phyloP scores from a whole-genome alignment of 1,284 basidiomycete species.

The Mycosarcoma maydis region DNA sequence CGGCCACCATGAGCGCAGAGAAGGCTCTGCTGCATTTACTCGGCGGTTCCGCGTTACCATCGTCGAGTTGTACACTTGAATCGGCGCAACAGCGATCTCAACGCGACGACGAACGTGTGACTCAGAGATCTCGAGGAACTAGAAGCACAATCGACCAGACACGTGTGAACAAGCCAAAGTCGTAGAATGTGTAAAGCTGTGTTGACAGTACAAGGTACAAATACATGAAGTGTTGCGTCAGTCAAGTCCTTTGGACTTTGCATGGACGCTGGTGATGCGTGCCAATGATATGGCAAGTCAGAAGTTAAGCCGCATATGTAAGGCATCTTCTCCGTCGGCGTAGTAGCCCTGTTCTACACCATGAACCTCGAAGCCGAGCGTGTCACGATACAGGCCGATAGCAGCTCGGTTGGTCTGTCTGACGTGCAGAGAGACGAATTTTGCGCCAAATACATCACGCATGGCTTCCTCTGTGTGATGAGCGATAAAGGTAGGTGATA shows the following conservation, averaged over 20 bases:
- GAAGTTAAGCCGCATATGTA: slow-evolving; percentile 62
- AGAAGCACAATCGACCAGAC: too few relatives aligned
- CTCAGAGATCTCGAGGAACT: too few relatives aligned
- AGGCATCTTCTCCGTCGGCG: slow-evolving; percentile 65
- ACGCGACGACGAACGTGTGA: too few relatives aligned
- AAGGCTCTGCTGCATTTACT: too few relatives aligned
- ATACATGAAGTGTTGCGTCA: slow-evolving; percentile 6
- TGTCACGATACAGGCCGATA: slow-evolving; percentile 63
- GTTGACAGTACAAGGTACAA: slow-evolving; percentile 10
- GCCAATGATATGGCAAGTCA: too few relatives aligned
- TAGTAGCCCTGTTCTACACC: slow-evolving; percentile 65
- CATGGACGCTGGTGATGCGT: too few relatives aligned
- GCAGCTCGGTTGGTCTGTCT: slow-evolving; percentile 65
- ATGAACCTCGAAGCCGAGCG: slow-evolving; percentile 64
- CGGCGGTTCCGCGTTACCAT: too few relatives aligned
- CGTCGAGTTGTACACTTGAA: too few relatives aligned
- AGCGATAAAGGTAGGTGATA: too few relatives aligned
- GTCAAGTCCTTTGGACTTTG: not conserved
- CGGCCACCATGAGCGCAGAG: too few relatives aligned
- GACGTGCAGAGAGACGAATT: slow-evolving; percentile 65
- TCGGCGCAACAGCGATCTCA: too few relatives aligned
- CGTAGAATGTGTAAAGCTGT: not conserved
- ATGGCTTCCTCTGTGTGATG: slow-evolving; percentile 58
- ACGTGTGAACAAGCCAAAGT: not conserved
- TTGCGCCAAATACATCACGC: slow-evolving; percentile 63